These are phyloP conservation scores for Monilinia vaccinii-corymbosi DNA, from an alignment of 2,329 filamentous ascomycete species.

Conservation along the genomic window DNA sequence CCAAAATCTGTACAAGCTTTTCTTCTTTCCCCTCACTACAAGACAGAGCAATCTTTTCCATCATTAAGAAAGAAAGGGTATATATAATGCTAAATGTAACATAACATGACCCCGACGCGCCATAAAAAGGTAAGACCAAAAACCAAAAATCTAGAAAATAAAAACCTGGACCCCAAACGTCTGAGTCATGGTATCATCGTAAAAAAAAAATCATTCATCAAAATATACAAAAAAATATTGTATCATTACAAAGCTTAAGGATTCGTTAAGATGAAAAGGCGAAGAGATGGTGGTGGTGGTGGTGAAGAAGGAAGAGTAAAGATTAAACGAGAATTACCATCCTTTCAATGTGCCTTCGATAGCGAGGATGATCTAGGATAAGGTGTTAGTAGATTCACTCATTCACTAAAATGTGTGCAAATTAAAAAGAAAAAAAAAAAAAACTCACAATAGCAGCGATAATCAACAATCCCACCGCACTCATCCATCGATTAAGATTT, in stretches of 20 bases:
- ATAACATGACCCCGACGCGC: not conserved
- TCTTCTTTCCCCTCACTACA: no score
- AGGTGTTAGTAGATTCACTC: not conserved
- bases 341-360: constrained; percentile 20
- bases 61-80: constrained; percentile 13
- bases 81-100: constrained; percentile 12
- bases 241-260: not conserved
- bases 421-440: no score
- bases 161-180: not conserved
- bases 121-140: not conserved
- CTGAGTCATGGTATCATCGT: not conserved
- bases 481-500: constrained; percentile 53
- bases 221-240: not conserved
- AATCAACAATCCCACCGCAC: constrained; percentile 44
- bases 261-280: not conserved
- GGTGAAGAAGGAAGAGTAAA: no score
- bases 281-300: not conserved
- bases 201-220: not conserved
- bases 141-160: not conserved
- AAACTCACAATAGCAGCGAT: constrained; percentile 45
- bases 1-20: not conserved
- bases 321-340: constrained; percentile 14
- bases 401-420: no score
- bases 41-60: no score
- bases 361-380: constrained; percentile 23